Conservation (phyloP, 768 basidiomycete genomes). For the Cystoderma amianthinum region DNA sequence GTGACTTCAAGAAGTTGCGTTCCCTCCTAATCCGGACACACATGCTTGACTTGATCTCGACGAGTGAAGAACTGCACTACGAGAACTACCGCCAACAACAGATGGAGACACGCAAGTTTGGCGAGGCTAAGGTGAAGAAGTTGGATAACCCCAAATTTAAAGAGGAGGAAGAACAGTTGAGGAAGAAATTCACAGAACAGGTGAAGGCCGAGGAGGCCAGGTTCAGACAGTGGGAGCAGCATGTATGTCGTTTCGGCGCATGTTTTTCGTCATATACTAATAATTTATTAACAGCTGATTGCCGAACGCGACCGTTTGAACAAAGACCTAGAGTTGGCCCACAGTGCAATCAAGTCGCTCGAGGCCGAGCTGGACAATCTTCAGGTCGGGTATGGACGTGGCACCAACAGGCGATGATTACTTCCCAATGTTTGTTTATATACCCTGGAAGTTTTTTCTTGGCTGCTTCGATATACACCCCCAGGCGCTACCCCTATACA, state of each 20-base stretch:
- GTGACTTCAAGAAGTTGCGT: constrained; percentile 97
- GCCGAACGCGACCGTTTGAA: constrained; percentile 98
- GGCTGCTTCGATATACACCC: background rate
- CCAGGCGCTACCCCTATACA: constrained; percentile 4
- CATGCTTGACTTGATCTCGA: constrained; percentile 97
- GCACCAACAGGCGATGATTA: constrained; percentile 55
- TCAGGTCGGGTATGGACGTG: constrained; percentile 78
- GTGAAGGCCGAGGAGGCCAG: constrained; percentile 97
- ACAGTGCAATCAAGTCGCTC: constrained; percentile 86
- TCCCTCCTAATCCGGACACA: constrained; percentile 94
- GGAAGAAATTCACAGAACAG: constrained; percentile 98
- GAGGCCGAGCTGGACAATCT: constrained; percentile 89
- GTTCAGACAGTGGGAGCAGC: constrained; percentile 99
- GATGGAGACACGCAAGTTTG: constrained; percentile 99
- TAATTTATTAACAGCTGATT: constrained; percentile 62
- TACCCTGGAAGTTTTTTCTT: constrained; percentile 1
- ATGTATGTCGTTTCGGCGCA: constrained; percentile 47
- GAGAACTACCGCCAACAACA: constrained; percentile 97
- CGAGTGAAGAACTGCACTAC: constrained; percentile 93
- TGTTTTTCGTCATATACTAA: constrained; percentile 3
- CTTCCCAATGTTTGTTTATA: constrained; percentile 2
- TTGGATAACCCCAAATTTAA: constrained; percentile 99
- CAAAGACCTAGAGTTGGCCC: constrained; percentile 94
- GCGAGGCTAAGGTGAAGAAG: constrained; percentile 97
- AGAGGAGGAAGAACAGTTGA: constrained; percentile 95